A percentile compares a stretch with the other conserved stretches of the same genome.
phyloP scores from a whole-genome alignment of 345 rosid genomes.

The Combretum micranthum region DNA sequence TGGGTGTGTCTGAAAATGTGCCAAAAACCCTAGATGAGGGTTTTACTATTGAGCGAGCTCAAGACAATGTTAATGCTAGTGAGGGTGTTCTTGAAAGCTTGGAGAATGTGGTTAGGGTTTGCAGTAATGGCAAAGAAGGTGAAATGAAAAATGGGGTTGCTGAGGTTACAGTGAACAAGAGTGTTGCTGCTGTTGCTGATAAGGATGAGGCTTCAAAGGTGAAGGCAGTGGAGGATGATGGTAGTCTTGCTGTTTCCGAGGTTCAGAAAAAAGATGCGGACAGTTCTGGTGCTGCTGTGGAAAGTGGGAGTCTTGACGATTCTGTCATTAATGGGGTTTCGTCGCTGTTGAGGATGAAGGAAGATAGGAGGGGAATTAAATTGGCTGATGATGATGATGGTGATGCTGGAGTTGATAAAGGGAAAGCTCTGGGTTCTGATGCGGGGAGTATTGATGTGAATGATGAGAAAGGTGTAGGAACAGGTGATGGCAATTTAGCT shows the following conservation, averaged over 20 bases:
- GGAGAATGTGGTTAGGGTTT: slow-evolving; percentile 39
- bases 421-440: slow-evolving; percentile 17
- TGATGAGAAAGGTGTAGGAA: slow-evolving; percentile 14
- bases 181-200: slow-evolving; percentile 5
- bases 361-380: slow-evolving; percentile 14
- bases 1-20: too few relatives aligned
- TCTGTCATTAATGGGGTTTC: slow-evolving; percentile 65
- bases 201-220: slow-evolving; percentile 5
- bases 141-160: slow-evolving; percentile 5
- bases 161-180: slow-evolving; percentile 2
- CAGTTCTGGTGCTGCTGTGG: background rate
- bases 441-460: slow-evolving; percentile 28
- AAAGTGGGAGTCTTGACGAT: slow-evolving; percentile 38
- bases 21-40: too few relatives aligned
- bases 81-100: too few relatives aligned
- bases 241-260: slow-evolving; percentile 1
- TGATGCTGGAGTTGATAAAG: slow-evolving; percentile 1
- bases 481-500: slow-evolving; percentile 1
- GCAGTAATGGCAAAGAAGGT: slow-evolving; percentile 26
- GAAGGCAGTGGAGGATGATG: background rate
- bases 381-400: background rate
- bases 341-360: slow-evolving; percentile 53
- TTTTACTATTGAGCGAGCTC: too few relatives aligned
- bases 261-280: background rate
- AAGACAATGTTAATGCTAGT: too few relatives aligned